Base-by-base conservation (phyloP, 768 basidiomycete genomes). In the Trametes meyenii region DNA sequence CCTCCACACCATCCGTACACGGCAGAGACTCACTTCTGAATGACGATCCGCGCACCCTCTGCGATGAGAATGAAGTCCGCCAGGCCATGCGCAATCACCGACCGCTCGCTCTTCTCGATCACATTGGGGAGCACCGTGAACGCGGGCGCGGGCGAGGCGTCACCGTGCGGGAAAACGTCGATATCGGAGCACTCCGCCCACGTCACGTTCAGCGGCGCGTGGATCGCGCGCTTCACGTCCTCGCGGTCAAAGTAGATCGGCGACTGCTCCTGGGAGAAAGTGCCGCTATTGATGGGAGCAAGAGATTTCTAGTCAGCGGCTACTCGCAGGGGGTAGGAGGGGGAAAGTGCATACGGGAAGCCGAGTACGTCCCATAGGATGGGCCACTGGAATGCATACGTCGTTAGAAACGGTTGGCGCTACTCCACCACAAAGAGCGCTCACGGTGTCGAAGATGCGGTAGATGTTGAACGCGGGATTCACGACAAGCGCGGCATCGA, bases 381-480 rank as follows among this genome's bases (percentile, higher is more conserved):
- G 0, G 89, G 90, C 72, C 77, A 89, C 65, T 78, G 8, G 8
- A 33, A 33, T 8, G 45, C 12, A 24, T 0, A 29, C 19, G 46
- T 23, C 16, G 14, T 26, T 26, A 16, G 29, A 1, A 35, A 24
- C 5, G 5, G 44, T 50, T 33, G 42, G 21, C 16, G 45, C 43
- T n/a, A 24, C 2, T 11, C 13, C 8, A 35, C 26, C 14, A 5
- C 0, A 8, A 33, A 16, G 39, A 38, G 11, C 5, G 67, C 81
- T 61, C 52, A 74, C 80, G 19, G 84, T 88, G 67, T 90, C 89
- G 72, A 89, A 88, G 56, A 92, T 88, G 21, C 87, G 82, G 69
- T 92, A 92, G 7, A 90, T 79, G 65, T 92, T 80, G 76, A 92
- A 92, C 0, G 86, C 89, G 0, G 90, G 90, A 66, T 92, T 91